Conservation (phyloP, 116 monocot genomes). For the Iris pallida region DNA sequence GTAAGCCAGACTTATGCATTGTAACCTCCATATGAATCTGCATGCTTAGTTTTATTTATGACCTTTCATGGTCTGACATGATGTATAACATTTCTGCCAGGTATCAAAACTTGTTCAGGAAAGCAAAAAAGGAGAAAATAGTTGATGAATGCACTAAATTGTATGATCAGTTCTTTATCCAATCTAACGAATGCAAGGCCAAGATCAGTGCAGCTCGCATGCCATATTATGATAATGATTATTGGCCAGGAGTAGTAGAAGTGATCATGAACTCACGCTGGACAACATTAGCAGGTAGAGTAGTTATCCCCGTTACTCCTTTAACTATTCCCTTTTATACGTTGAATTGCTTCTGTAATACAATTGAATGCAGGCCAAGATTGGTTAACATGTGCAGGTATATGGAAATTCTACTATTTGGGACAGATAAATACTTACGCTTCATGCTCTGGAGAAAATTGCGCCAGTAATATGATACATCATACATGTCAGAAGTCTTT, state of each 20-base stretch:
- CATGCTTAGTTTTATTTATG: neutral
- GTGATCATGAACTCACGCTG: slow-evolving; percentile 18
- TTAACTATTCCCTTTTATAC: no score
- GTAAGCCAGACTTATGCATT: slow-evolving; percentile 16
- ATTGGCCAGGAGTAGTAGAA: slow-evolving; percentile 47
- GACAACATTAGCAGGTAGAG: no score
- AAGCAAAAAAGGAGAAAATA: slow-evolving; percentile 29
- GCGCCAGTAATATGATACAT: no score
- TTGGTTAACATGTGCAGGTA: no score
- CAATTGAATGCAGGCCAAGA: no score
- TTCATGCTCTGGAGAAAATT: no score
- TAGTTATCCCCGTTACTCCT: no score
- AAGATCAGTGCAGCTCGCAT: slow-evolving; percentile 37
- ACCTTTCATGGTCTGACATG: neutral
- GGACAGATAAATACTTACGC: no score
- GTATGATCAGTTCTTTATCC: slow-evolving; percentile 36
- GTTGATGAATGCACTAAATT: slow-evolving; percentile 37
- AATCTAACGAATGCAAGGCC: slow-evolving; percentile 25
- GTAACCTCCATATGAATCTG: neutral
- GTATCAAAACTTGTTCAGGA: slow-evolving; percentile 36
- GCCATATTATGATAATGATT: slow-evolving; percentile 50
- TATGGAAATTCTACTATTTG: no score
- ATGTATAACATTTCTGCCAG: slow-evolving; percentile 23
- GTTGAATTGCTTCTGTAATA: no score
- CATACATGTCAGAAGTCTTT: no score